Evolutionary conservation across 441 rosid species (phyloP).

Genomic region (Gossypium lobatum): DNA sequence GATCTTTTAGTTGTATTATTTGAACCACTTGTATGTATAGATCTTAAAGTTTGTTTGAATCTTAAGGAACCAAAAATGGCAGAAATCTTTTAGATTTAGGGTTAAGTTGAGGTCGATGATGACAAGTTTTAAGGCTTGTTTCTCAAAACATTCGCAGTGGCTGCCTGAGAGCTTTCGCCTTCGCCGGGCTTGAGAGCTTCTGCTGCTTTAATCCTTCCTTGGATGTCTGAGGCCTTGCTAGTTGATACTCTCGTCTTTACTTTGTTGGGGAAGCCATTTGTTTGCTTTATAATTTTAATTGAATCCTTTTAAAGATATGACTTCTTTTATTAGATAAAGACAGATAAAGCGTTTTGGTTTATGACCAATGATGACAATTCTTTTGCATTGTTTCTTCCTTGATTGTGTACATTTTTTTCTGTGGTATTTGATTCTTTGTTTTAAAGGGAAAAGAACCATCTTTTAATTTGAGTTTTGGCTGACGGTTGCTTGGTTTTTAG

Average conservation of each 20-base stretch:
- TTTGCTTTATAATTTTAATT: background rate
- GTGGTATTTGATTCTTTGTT: background rate
- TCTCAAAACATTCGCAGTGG: conserved; percentile 9
- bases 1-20: background rate
- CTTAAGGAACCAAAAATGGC: background rate
- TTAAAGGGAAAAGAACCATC: background rate
- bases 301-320: background rate
- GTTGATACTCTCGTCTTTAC: background rate
- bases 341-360: background rate
- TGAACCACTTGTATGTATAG: background rate
- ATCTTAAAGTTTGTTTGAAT: background rate
- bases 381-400: background rate
- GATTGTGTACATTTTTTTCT: background rate
- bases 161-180: conserved; percentile 11
- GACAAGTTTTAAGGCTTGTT: conserved; percentile 8
- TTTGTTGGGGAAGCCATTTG: background rate
- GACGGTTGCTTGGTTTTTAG: conserved; percentile 22
- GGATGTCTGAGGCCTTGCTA: background rate
- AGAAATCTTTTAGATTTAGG: background rate
- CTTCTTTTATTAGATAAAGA: background rate
- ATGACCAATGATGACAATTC: background rate
- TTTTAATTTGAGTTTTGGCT: background rate
- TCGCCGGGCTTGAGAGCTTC: conserved; percentile 9
- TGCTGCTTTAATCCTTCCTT: conserved; percentile 5
- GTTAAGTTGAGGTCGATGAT: background rate